Evolutionary conservation across 1,284 basidiomycete genomes (phyloP).

Genomic region (Megacollybia platyphylla): DNA sequence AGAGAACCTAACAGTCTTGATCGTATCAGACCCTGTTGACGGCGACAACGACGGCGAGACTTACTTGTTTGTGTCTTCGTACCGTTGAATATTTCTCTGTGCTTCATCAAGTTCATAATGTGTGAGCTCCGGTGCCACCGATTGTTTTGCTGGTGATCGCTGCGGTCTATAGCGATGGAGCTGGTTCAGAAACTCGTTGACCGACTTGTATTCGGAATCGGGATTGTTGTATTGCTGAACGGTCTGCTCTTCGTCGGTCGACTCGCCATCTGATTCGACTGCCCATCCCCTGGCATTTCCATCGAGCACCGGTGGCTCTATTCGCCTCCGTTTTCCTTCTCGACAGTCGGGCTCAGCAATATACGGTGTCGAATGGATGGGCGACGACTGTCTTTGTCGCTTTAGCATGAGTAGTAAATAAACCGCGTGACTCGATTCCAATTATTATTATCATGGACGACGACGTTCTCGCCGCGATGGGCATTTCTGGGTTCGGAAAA

Average conservation of each 20-base stretch:
- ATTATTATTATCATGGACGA: slow-evolving; percentile 29
- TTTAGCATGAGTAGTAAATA: slow-evolving; percentile 26
- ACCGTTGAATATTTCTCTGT: slow-evolving; percentile 33
- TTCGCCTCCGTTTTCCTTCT: slow-evolving; percentile 33
- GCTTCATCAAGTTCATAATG: background rate
- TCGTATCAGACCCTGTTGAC: slow-evolving; percentile 2
- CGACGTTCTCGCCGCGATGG: slow-evolving; percentile 70
- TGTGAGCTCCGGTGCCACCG: background rate
- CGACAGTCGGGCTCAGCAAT: slow-evolving; percentile 18
- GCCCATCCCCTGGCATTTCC: slow-evolving; percentile 28
- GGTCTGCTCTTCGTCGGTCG: background rate
- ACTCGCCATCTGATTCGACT: slow-evolving; percentile 17
- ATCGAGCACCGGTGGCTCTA: slow-evolving; percentile 31
- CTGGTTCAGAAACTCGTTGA: slow-evolving; percentile 53
- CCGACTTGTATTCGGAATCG: slow-evolving; percentile 32
- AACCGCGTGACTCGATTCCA: too few relatives aligned
- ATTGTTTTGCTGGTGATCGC: slow-evolving; percentile 14
- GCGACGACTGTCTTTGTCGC: slow-evolving; percentile 44
- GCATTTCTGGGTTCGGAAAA: slow-evolving; percentile 71
- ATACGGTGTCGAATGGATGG: slow-evolving; percentile 26
- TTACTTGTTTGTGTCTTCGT: slow-evolving; percentile 55
- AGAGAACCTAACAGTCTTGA: slow-evolving; percentile 39
- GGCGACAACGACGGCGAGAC: slow-evolving; percentile 1
- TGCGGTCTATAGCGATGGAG: slow-evolving; percentile 41
- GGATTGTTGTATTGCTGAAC: background rate